Conservation (phyloP, 192 early-diverging fungal genomes). For the Umbelopsis vinacea region DNA sequence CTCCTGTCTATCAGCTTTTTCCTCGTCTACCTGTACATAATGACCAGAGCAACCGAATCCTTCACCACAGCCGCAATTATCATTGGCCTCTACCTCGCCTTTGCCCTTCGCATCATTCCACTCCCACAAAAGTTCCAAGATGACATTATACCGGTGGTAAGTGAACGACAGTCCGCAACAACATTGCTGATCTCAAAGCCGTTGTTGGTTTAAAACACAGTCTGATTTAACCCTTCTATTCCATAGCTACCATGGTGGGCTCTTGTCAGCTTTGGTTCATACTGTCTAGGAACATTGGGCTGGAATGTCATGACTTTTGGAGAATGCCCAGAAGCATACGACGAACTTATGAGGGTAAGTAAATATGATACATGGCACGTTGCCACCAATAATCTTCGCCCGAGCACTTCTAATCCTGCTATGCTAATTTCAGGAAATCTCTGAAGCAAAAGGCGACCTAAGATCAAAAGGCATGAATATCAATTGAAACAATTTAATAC, state of each 20-base stretch:
- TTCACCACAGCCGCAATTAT: conserved; percentile 47
- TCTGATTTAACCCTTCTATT: not conserved
- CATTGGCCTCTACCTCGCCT: conserved; percentile 44
- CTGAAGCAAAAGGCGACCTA: conserved; percentile 80
- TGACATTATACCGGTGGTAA: conserved; percentile 58
- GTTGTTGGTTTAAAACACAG: not conserved
- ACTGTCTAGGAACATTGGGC: conserved; percentile 87
- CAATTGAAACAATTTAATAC: conserved; percentile 3
- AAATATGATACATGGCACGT: too few species aligned
- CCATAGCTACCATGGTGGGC: conserved; percentile 76
- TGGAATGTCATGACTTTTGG: conserved; percentile 86
- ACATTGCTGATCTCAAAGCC: not conserved
- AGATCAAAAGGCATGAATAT: conserved; percentile 65
- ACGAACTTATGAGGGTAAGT: conserved; percentile 76
- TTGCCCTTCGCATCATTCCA: conserved; percentile 50
- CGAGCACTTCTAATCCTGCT: conserved; percentile 4
- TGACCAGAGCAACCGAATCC: conserved; percentile 61
- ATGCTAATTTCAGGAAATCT: conserved; percentile 71
- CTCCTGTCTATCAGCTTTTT: not conserved
- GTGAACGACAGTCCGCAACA: not conserved
- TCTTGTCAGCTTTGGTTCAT: conserved; percentile 86
- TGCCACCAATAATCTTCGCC: too few species aligned
- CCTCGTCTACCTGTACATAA: conserved; percentile 13
- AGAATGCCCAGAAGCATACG: conserved; percentile 91
- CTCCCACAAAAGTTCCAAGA: conserved; percentile 52